Base-by-base conservation (phyloP, 192 early-diverging fungal species). In the Entophlyctis luteolus region DNA sequence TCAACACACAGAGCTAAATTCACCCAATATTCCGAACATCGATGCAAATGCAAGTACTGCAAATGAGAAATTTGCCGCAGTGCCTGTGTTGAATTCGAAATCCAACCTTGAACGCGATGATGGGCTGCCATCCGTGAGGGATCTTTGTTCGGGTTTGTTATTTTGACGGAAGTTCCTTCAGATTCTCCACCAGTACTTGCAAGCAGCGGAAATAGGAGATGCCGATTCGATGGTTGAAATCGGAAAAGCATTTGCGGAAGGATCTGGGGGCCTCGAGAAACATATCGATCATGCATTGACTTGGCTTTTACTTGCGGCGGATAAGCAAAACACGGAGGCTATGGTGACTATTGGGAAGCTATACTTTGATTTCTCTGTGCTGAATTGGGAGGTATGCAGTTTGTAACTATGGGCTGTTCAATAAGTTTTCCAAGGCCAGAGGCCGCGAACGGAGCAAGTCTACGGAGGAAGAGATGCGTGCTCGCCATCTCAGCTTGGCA, bases 181-280 rank as follows among this genome's bases (percentile, higher is more conserved):
- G 62, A 48, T 50, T 20, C 37, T 66, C 4, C 32, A 29, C 22
- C 32, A 52, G 35, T 54, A 66, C 36, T 12, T 66, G 10, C 49
- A 66, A 38, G 63, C 49, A 6, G 63, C 63, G 23, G 50, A 66
- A 29, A 66, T 66, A 39, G 63, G 63, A n/a, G 63, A 66, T 34
- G 16, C 49, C 8, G 63, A 66, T 52, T 53, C 63, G 25, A 66
- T 66, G 63, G 32, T 47, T 8, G 23, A 4, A 14, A 66, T 66
- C 29, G 63, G 63, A 12, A 66, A 55, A 34, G 48, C 63, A 4
- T 66, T 34, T 39, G 3, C 55, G 1, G 63, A 66, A 34, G 63
- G 50, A 33, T 14, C 48, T 45, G 63, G 49, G 14, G 63, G 63
- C 1, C 49, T 66, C 36, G 63, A 66, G 8, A 29, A 28, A 8